Conservation (phyloP, 2,329 filamentous ascomycete genomes). For the Xylaria polymorpha region DNA sequence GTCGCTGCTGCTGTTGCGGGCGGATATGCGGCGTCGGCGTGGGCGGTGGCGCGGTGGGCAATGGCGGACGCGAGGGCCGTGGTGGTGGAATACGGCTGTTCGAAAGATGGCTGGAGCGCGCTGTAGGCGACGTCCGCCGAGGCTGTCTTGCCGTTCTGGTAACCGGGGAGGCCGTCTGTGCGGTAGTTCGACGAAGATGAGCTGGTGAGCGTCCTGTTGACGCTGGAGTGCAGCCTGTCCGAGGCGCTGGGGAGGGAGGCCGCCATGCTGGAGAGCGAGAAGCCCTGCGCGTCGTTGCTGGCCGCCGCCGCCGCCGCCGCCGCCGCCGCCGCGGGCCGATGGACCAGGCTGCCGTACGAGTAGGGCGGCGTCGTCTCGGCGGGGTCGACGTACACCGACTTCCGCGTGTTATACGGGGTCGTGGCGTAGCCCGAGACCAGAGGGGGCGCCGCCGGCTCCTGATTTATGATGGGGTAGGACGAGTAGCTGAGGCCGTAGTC, state of each 20-base stretch:
- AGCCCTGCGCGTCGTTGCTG: slow-evolving; percentile 51
- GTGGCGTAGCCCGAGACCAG: slow-evolving; percentile 50
- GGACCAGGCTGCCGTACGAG: slow-evolving; percentile 53
- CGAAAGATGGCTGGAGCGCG: slow-evolving; percentile 44
- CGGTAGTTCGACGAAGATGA: slow-evolving; percentile 51
- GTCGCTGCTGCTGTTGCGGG: slow-evolving; percentile 27
- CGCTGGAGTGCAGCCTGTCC: slow-evolving; percentile 52
- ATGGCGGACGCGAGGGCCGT: slow-evolving; percentile 34
- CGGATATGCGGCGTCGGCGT: slow-evolving; percentile 40
- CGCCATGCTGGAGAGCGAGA: slow-evolving; percentile 57
- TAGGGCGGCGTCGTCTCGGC: slow-evolving; percentile 49
- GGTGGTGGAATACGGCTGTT: slow-evolving; percentile 41
- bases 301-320: slow-evolving; percentile 3
- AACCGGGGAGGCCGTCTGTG: slow-evolving; percentile 41
- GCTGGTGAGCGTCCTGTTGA: slow-evolving; percentile 50
- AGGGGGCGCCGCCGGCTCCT: slow-evolving; percentile 48
- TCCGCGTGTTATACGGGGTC: slow-evolving; percentile 33
- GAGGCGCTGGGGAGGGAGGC: slow-evolving; percentile 54
- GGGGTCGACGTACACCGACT: slow-evolving; percentile 53
- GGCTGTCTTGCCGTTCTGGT: slow-evolving; percentile 29
- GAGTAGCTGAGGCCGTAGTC: slow-evolving; percentile 52
- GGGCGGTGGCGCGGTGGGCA: slow-evolving; percentile 37
- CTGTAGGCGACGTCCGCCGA: slow-evolving; percentile 48
- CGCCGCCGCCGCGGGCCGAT: slow-evolving; percentile 49
- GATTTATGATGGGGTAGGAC: slow-evolving; percentile 52